These are phyloP conservation scores for Kluyveromyces starmeri DNA, from an alignment of 805 yeast species.

Conservation along the genomic window DNA sequence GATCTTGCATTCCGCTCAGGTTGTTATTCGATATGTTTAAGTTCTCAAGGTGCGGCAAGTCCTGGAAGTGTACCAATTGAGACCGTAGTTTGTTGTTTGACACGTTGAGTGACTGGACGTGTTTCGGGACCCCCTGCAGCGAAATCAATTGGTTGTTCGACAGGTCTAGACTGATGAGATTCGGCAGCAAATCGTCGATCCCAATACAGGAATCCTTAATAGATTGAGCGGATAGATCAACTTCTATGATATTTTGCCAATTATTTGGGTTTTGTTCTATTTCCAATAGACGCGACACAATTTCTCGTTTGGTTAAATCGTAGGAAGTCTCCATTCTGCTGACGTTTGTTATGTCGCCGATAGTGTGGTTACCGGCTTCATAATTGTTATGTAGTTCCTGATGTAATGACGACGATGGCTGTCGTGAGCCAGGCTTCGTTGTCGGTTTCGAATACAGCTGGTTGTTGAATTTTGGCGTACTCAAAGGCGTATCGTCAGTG, in stretches of 20 bases:
- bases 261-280: slow-evolving; percentile 4
- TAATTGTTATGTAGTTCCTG: not conserved
- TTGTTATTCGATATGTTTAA: slow-evolving; percentile 19
- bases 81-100: slow-evolving; percentile 15
- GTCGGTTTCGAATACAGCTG: slow-evolving; percentile 1
- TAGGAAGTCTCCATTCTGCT: slow-evolving; percentile 19
- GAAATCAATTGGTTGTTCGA: slow-evolving; percentile 16
- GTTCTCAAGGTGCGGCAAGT: slow-evolving; percentile 15
- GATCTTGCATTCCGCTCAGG: slow-evolving; percentile 10
- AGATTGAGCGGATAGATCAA: slow-evolving; percentile 9
- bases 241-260: slow-evolving; percentile 11
- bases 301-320: slow-evolving; percentile 16
- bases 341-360: slow-evolving; percentile 12
- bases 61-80: slow-evolving; percentile 12
- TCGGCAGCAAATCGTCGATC: slow-evolving; percentile 18
- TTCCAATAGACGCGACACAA: slow-evolving; percentile 19
- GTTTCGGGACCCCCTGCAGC: slow-evolving; percentile 14
- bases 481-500: slow-evolving; percentile 20
- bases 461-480: slow-evolving; percentile 20
- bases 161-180: slow-evolving; percentile 14
- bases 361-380: slow-evolving; percentile 3
- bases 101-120: slow-evolving; percentile 10
- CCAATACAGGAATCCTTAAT: slow-evolving; percentile 9
- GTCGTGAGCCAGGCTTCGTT: not conserved
- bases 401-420: not conserved